These are phyloP conservation scores for Thraustochytrium striatum DNA, from an alignment of 352 stramenopile species.

Conservation along the genomic window DNA sequence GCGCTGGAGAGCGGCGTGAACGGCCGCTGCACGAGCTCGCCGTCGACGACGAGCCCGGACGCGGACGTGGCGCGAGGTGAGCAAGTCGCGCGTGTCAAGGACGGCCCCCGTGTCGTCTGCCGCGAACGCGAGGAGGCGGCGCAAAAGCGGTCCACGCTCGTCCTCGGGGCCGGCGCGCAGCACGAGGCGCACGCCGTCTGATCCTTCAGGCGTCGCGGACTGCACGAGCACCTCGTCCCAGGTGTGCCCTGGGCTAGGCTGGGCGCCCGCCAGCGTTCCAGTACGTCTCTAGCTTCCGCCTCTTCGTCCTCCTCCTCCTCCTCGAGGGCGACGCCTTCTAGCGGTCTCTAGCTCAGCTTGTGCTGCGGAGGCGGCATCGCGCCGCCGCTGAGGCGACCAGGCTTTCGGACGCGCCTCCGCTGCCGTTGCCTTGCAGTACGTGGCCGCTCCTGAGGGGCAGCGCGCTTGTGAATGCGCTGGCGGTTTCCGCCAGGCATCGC, in stretches of 20 bases:
- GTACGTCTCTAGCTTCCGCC: not conserved
- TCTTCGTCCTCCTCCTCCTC: not conserved
- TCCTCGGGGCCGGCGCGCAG: no score
- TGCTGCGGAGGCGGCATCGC: not conserved
- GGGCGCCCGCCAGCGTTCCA: not conserved
- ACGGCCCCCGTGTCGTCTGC: not conserved
- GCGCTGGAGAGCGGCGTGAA: slow-evolving; percentile 8
- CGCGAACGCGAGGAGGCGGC: not conserved
- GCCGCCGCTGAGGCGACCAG: not conserved
- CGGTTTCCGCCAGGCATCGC: not conserved
- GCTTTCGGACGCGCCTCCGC: not conserved
- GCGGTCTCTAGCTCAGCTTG: no score
- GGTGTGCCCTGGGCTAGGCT: not conserved
- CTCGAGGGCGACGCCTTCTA: not conserved
- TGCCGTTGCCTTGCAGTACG: not conserved
- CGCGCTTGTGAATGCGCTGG: slow-evolving; percentile 23
- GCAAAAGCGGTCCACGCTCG: no score
- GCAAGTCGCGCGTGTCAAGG: not conserved
- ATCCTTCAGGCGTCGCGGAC: not conserved
- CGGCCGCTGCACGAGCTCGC: slow-evolving; percentile 19
- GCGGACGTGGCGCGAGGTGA: slow-evolving; percentile 12
- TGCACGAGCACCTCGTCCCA: not conserved
- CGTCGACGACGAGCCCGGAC: not conserved
- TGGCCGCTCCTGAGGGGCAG: slow-evolving; percentile 23
- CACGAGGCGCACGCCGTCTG: not conserved